Evolutionary conservation across 2,329 filamentous ascomycete genomes (phyloP).

Genomic region (Sporothrix luriei): DNA sequence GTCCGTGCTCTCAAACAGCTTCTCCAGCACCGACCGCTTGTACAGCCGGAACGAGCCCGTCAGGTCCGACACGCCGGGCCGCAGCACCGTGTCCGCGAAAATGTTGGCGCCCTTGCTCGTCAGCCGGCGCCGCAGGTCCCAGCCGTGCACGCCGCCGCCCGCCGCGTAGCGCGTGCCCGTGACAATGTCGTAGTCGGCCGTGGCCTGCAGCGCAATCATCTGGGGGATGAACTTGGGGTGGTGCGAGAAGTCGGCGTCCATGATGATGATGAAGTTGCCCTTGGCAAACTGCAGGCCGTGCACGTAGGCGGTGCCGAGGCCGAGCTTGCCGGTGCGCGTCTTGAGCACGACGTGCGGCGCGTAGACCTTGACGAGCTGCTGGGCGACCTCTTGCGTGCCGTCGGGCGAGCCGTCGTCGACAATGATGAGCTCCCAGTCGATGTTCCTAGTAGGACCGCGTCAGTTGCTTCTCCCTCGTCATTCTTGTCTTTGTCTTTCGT

Average conservation of each 20-base stretch:
- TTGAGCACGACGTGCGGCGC: conserved; percentile 77
- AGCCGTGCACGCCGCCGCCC: conserved; percentile 87
- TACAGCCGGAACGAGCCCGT: conserved; percentile 95
- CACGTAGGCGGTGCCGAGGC: conserved; percentile 95
- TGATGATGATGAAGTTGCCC: conserved; percentile 98
- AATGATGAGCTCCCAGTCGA: conserved; percentile 97
- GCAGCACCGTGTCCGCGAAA: conserved; percentile 90
- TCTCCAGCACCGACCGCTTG: conserved; percentile 85
- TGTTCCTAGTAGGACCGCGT: conserved; percentile 60
- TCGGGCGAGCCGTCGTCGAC: conserved; percentile 98
- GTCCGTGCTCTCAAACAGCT: conserved; percentile 86
- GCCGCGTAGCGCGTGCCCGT: conserved; percentile 94
- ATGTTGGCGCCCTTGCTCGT: conserved; percentile 87
- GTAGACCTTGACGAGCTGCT: conserved; percentile 88
- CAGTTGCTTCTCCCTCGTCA: background rate
- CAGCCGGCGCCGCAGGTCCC: conserved; percentile 90
- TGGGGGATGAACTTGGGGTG: conserved; percentile 98
- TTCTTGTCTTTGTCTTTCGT: background rate
- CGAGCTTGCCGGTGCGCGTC: conserved; percentile 89
- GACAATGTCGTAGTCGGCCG: conserved; percentile 87
- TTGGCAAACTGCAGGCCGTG: conserved; percentile 88
- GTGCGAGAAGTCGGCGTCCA: conserved; percentile 99
- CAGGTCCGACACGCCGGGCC: conserved; percentile 91
- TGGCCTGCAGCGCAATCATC: conserved; percentile 83
- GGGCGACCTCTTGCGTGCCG: conserved; percentile 86